Evolutionary conservation across 1,284 basidiomycete genomes (phyloP).

Genomic region (Volvariella surrecta): DNA sequence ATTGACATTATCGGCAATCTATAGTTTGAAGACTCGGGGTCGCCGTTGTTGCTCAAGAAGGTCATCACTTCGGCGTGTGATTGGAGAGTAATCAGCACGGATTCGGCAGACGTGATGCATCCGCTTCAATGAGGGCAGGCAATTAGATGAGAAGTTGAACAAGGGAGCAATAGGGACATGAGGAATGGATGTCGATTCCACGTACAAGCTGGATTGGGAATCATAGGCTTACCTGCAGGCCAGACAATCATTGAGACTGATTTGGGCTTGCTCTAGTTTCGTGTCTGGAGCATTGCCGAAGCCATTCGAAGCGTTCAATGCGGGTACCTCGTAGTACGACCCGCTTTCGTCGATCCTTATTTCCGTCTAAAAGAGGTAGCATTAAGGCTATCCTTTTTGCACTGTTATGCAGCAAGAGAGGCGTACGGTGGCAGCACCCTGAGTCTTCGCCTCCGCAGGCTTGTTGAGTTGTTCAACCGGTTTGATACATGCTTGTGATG

Average conservation of each 20-base stretch:
- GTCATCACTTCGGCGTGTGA: slow-evolving; percentile 88
- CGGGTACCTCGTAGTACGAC: slow-evolving; percentile 66
- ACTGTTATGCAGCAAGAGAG: slow-evolving; percentile 2
- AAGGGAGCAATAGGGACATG: slow-evolving; percentile 3
- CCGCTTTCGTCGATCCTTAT: slow-evolving; percentile 81
- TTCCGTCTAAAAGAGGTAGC: slow-evolving; percentile 52
- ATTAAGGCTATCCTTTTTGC: not conserved
- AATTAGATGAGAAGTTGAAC: not conserved
- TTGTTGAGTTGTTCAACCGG: slow-evolving; percentile 71
- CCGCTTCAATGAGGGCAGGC: slow-evolving; percentile 53
- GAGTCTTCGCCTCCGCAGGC: slow-evolving; percentile 31
- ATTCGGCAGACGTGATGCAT: slow-evolving; percentile 97
- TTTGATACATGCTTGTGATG: slow-evolving; percentile 97
- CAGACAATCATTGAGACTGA: slow-evolving; percentile 93
- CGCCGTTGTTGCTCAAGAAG: slow-evolving; percentile 54
- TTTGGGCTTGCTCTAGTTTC: slow-evolving; percentile 87
- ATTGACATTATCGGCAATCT: slow-evolving; percentile 77
- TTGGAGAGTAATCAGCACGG: slow-evolving; percentile 94
- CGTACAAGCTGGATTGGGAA: too few relatives aligned
- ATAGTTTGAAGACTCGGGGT: slow-evolving; percentile 22
- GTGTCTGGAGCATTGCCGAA: slow-evolving; percentile 25
- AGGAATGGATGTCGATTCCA: slow-evolving; percentile 3
- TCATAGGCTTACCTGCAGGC: slow-evolving; percentile 64
- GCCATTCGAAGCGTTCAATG: slow-evolving; percentile 13
- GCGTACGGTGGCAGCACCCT: slow-evolving; percentile 53